These are phyloP conservation scores for Ustilago shanxiensis DNA, from an alignment of 1,284 basidiomycete genomes.

Conservation along the genomic window DNA sequence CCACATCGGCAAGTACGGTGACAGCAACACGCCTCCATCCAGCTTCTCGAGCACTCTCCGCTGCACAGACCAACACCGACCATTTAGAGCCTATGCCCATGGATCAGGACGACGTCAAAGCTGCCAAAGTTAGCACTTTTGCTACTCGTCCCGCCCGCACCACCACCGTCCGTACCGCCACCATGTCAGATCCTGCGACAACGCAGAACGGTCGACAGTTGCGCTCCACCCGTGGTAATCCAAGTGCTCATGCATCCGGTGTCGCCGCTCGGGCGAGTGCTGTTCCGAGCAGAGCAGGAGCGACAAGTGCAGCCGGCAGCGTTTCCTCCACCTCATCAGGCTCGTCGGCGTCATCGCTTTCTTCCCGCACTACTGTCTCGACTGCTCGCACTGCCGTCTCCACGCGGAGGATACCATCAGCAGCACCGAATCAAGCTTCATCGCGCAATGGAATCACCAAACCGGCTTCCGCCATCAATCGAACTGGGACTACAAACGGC, in stretches of 20 bases:
- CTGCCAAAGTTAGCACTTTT: conserved; percentile 13
- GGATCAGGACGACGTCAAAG: conserved; percentile 38
- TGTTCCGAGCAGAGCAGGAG: conserved; percentile 29
- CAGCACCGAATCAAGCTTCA: conserved; percentile 21
- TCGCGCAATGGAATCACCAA: conserved; percentile 17
- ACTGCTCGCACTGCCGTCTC: conserved; percentile 46
- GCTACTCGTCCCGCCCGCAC: conserved; percentile 22
- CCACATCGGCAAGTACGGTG: conserved; percentile 38
- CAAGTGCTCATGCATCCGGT: background rate
- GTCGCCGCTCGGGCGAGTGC: conserved; percentile 13
- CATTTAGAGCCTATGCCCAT: conserved; percentile 20
- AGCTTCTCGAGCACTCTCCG: conserved; percentile 32
- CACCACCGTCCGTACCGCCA: conserved; percentile 28
- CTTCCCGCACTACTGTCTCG: conserved; percentile 35
- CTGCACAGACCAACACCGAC: conserved; percentile 39
- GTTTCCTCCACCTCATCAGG: conserved; percentile 43
- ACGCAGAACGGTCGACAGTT: conserved; percentile 24
- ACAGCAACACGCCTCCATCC: conserved; percentile 42
- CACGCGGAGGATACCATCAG: conserved; percentile 18
- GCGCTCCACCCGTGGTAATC: conserved; percentile 27
- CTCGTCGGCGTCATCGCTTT: conserved; percentile 32
- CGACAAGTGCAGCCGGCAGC: conserved; percentile 42
- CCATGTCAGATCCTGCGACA: conserved; percentile 12
- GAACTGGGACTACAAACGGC: conserved; percentile 13
- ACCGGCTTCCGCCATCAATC: conserved; percentile 1